Conservation (phyloP, 1,284 basidiomycete species). For the Fomitiporia mediterranea region DNA sequence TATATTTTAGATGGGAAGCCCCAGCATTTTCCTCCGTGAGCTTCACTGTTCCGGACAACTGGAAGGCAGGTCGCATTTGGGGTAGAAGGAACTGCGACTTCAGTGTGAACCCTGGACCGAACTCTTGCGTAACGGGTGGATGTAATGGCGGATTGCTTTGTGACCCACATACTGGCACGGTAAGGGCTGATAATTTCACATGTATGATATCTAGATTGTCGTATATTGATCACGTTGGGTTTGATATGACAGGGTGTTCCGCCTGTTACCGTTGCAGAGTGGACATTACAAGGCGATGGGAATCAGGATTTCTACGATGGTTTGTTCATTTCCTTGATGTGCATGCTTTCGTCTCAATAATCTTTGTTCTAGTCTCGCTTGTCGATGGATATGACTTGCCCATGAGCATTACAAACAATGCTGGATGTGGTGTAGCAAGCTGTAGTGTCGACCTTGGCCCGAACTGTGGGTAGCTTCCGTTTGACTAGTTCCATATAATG, state of each 20-base stretch:
- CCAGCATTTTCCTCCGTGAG: constrained; percentile 20
- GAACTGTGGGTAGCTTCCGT: constrained; percentile 34
- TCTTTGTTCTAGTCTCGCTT: constrained; percentile 48
- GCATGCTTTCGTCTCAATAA: constrained; percentile 34
- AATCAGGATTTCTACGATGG: constrained; percentile 45
- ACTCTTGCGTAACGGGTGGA: constrained; percentile 40
- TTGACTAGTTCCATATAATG: not conserved
- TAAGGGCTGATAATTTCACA: constrained; percentile 56
- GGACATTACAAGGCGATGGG: constrained; percentile 40
- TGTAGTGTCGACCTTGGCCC: constrained; percentile 54
- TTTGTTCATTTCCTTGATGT: no score
- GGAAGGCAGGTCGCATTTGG: constrained; percentile 31
- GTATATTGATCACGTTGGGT: no score
- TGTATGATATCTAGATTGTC: constrained; percentile 28
- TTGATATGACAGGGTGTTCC: constrained; percentile 43
- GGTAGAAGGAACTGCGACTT: constrained; percentile 50
- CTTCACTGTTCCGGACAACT: constrained; percentile 29
- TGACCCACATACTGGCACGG: constrained; percentile 42
- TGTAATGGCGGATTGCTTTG: constrained; percentile 47
- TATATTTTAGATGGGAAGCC: constrained; percentile 26
- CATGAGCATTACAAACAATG: constrained; percentile 46
- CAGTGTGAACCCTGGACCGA: constrained; percentile 32
- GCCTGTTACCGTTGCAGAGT: constrained; percentile 58
- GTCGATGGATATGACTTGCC: constrained; percentile 62
- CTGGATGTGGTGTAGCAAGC: constrained; percentile 44